phyloP scores from a whole-genome alignment of 176 grass and related monocot species.

The Bonia amplexicaulis region DNA sequence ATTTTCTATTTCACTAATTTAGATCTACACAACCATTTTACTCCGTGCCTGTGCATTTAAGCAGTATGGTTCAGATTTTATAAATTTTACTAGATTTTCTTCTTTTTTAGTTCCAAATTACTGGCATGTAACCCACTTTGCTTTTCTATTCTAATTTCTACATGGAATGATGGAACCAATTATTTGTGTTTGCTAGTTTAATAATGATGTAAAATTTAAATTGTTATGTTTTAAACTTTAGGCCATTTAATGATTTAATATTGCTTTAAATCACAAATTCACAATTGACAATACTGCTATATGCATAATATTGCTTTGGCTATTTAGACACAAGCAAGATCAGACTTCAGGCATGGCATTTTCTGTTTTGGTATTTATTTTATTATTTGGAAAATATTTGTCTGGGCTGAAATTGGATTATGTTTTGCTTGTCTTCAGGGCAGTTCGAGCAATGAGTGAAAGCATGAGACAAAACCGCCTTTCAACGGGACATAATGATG shows the following conservation, averaged over 20 bases:
- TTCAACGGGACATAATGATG: conserved; percentile 54
- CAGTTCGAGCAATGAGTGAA: conserved; percentile 89
- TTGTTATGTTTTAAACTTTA: not conserved
- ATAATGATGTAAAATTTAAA: not conserved
- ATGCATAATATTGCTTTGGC: too few species aligned
- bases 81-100: not conserved
- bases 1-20: not conserved
- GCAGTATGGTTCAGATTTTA: not conserved
- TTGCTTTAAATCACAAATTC: not conserved
- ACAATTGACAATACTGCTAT: not conserved
- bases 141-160: not conserved
- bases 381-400: not conserved
- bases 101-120: not conserved
- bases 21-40: not conserved
- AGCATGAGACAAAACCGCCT: conserved; percentile 67
- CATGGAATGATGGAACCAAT: not conserved
- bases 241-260: not conserved
- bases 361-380: too few species aligned
- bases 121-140: not conserved
- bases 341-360: too few species aligned
- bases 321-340: too few species aligned
- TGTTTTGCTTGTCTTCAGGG: conserved; percentile 44
- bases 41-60: not conserved
- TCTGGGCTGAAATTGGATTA: not conserved
- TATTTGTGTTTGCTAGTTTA: not conserved